phyloP scores from a whole-genome alignment of 805 yeast genomes.

The Teunomyces cretensis region DNA sequence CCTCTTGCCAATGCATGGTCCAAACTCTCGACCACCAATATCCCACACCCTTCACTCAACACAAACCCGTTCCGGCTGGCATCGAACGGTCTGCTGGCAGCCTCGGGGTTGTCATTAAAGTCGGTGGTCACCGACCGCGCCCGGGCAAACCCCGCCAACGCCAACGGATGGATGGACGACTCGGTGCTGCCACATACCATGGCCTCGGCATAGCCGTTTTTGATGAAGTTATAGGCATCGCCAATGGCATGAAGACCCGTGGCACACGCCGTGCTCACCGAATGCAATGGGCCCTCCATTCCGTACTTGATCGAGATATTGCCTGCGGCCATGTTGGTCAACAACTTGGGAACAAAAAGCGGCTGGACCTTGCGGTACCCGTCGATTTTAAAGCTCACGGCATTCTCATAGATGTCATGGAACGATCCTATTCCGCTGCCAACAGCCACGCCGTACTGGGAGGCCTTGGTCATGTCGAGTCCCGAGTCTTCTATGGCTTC shows the following conservation, averaged over 20 bases:
- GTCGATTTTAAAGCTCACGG: slow-evolving; percentile 51
- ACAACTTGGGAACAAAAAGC: slow-evolving; percentile 75
- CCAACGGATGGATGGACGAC: slow-evolving; percentile 79
- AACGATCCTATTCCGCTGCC: slow-evolving; percentile 94
- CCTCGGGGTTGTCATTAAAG: slow-evolving; percentile 58
- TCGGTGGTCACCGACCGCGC: slow-evolving; percentile 75
- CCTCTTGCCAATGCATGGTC: slow-evolving; percentile 72
- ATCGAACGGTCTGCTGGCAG: slow-evolving; percentile 89
- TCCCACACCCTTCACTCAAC: slow-evolving; percentile 89
- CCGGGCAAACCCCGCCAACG: slow-evolving; percentile 87
- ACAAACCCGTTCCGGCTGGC: slow-evolving; percentile 79
- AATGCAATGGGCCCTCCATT: slow-evolving; percentile 80
- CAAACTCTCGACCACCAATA: slow-evolving; percentile 70
- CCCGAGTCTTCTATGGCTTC: slow-evolving; percentile 76
- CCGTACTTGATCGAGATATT: slow-evolving; percentile 78
- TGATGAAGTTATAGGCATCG: slow-evolving; percentile 82
- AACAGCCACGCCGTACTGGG: slow-evolving; percentile 67
- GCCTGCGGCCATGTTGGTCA: slow-evolving; percentile 94
- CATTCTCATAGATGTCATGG: slow-evolving; percentile 65
- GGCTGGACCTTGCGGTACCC: slow-evolving; percentile 77
- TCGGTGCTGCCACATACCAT: slow-evolving; percentile 97
- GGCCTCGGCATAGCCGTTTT: slow-evolving; percentile 76
- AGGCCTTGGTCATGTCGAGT: slow-evolving; percentile 15
- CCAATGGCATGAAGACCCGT: slow-evolving; percentile 94
- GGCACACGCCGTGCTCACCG: slow-evolving; percentile 94